Base-by-base conservation (phyloP, 208 protist species). In the Acanthamoeba royreba region DNA sequence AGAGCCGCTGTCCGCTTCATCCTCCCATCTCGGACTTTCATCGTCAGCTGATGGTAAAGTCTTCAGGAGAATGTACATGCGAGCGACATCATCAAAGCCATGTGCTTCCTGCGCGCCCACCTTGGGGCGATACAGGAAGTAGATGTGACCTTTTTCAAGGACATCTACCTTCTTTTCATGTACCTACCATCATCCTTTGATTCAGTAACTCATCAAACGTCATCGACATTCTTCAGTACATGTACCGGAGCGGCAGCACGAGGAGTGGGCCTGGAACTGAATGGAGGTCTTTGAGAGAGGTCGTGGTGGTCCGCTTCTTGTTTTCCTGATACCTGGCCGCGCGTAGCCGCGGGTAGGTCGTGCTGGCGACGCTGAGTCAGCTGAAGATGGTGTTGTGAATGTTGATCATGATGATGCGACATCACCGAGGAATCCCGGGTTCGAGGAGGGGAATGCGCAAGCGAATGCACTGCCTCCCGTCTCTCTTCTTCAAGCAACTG, bases 21-120 rank as follows among this genome's bases (percentile, higher is more conserved):
- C 1, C 19, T 3, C 17, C 42, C 52, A 33, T 81, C 17, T 72
- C 61, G 46, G 69, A 7, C 15, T 38, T 77, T 77, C 4, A n/a
- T n/a, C n/a, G n/a, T n/a, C n/a, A n/a, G n/a, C n/a, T n/a, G n/a
- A n/a, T n/a, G 66, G 66, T 38, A 77, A 17, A 38, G 72, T 83
- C 72, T 83, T 83, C 9, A 83, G 72, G 7, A 83, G 72, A 45
- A 83, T 83, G 72, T 83, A 83, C 72, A 83, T 53, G n/a, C 72
- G 38, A 19, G 72, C 72, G 2, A 83, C 72, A 45, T 83, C 72
- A 13, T 83, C 72, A 35, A 83, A 83, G 72, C 72, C 38, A 38
- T 83, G 46, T 17, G 72, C 72, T 45, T 83, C 72, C n/a, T 83
- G 72, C 42, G 43, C 17, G 4, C 43, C 72, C 0, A 83, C 72